phyloP scores from a whole-genome alignment of 345 rosid genomes.

The Euphorbia pulcherrima region DNA sequence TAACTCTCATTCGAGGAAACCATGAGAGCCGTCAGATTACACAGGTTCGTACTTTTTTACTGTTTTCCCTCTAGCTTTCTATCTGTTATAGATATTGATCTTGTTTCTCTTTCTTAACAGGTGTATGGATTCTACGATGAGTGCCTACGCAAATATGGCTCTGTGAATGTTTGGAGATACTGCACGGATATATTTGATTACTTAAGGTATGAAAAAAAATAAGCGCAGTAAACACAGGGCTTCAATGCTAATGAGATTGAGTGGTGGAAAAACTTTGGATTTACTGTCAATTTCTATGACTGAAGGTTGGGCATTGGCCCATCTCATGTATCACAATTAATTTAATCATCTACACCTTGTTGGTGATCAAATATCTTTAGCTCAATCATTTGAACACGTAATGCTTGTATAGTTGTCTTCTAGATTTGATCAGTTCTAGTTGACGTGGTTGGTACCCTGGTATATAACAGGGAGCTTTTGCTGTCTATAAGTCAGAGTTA shows the following conservation, averaged over 20 bases:
- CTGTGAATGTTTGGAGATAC: slow-evolving; percentile 97
- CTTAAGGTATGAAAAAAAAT: slow-evolving; percentile 55
- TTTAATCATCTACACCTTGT: background rate
- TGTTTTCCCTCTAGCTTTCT: slow-evolving; percentile 15
- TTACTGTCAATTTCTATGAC: background rate
- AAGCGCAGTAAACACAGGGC: background rate
- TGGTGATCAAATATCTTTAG: background rate
- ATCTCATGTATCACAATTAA: background rate
- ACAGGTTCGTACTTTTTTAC: slow-evolving; percentile 47
- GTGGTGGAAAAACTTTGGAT: background rate
- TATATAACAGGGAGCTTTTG: background rate
- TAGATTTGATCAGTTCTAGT: background rate
- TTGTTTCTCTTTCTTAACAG: slow-evolving; percentile 36
- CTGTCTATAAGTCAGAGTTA: background rate
- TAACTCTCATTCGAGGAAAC: slow-evolving; percentile 92
- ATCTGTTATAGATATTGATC: slow-evolving; percentile 15
- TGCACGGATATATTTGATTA: slow-evolving; percentile 97
- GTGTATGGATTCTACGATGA: slow-evolving; percentile 98
- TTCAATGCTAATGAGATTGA: background rate
- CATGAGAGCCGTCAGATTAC: slow-evolving; percentile 99
- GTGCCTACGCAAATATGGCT: slow-evolving; percentile 92
- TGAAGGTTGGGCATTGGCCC: background rate
- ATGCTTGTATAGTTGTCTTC: background rate
- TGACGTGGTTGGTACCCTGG: background rate
- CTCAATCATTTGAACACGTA: background rate